Evolutionary conservation across 2,329 filamentous ascomycete species (phyloP).

Genomic region (Apiospora kogelbergensis): DNA sequence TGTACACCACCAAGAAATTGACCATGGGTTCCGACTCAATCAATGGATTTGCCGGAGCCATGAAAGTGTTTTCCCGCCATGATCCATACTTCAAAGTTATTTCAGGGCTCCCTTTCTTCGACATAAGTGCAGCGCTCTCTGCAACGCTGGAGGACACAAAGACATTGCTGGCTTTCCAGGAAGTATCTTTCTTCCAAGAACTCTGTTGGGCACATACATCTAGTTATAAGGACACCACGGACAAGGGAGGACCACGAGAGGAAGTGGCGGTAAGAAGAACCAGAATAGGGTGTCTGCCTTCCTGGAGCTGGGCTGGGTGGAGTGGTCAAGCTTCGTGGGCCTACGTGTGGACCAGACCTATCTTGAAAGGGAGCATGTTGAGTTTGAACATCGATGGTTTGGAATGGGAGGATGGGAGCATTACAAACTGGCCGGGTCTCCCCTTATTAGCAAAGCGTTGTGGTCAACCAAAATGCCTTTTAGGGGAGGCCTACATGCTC

Average conservation of each 20-base stretch:
- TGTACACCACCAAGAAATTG: constrained; percentile 10
- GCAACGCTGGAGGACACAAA: neutral
- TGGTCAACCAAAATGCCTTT: neutral
- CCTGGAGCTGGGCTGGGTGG: constrained; percentile 10
- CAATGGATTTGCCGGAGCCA: constrained; percentile 8
- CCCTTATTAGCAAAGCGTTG: neutral
- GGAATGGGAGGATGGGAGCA: neutral
- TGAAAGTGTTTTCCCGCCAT: neutral
- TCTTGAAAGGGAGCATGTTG: too few species aligned
- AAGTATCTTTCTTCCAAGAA: neutral
- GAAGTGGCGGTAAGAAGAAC: neutral
- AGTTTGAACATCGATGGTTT: neutral
- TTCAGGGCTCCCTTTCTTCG: neutral
- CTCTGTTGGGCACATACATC: neutral
- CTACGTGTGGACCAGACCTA: too few species aligned
- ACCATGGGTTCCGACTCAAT: constrained; percentile 6
- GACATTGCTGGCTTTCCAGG: neutral
- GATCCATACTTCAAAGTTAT: neutral
- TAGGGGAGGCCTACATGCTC: neutral
- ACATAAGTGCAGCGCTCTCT: neutral
- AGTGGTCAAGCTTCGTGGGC: neutral
- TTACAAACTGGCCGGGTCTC: neutral
- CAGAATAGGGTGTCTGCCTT: neutral
- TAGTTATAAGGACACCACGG: neutral
- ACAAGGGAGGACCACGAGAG: too few species aligned